Base-by-base conservation (phyloP, 768 basidiomycete genomes). In the Hericium alpestre region DNA sequence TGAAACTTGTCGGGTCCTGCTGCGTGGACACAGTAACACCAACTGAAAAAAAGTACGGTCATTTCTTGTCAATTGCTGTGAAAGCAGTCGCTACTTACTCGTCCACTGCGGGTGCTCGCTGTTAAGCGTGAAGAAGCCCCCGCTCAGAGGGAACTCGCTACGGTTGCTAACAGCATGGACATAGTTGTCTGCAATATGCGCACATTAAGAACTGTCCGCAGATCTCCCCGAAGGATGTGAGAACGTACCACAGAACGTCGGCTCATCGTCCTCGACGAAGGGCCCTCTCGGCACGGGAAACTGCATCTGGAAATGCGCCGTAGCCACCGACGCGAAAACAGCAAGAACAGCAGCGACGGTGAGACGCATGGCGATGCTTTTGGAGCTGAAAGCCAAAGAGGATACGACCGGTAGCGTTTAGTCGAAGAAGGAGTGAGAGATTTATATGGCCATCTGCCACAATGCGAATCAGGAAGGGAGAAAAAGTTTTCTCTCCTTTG, bases 281-380 rank as follows among this genome's bases (percentile, higher is more conserved):
- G 63, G 66, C 1, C 91, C 92, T 50, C 91, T 76, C 11, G 88
- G 83, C 0, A 73, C 61, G 16, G 91, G 92, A 68, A 80, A 92
- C 64, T 84, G 79, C 46, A 93, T 74, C 62, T 86, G 84, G 72
- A 93, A 93, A 69, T 94, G 91, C 8, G 88, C 90, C 51, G 71
- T 73, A 32, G 73, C 82, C 43, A 72, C 67, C 38, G 76, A 64
- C 13, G 72, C 69, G 22, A 79, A 67, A 38, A 67, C 63, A 39
- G 70, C 65, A 25, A 80, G 56, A 56, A 79, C 38, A 56, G 71
- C 41, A 49, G 75, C 50, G 57, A 70, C 58, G 27, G 71, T 22
- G 62, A 73, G 60, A 58, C 58, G 67, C 76, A 78, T 77, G 52
- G 10, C 58, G 16, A 55, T 49, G 22, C 54, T 37, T 15, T 54